phyloP scores from a whole-genome alignment of 2,329 filamentous ascomycete genomes.

The Fusarium hostae region DNA sequence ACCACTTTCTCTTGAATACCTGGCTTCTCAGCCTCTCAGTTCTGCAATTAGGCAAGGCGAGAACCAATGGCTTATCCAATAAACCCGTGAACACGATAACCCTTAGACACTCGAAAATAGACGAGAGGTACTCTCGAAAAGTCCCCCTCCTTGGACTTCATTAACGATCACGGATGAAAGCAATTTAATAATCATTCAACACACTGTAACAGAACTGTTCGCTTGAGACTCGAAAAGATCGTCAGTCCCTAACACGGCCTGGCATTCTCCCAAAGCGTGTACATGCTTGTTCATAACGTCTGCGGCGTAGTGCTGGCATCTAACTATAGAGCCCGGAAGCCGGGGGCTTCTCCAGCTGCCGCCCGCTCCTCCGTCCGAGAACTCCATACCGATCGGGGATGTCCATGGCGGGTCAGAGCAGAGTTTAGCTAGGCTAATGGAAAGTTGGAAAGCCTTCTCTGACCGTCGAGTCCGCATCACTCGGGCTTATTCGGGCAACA shows the following conservation, averaged over 20 bases:
- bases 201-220: not conserved
- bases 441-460: slow-evolving; percentile 26
- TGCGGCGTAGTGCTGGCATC: slow-evolving; percentile 38
- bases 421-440: slow-evolving; percentile 44
- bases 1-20: slow-evolving; percentile 4
- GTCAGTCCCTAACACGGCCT: slow-evolving; percentile 32
- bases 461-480: slow-evolving; percentile 35
- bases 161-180: not conserved
- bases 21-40: not conserved
- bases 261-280: slow-evolving; percentile 16
- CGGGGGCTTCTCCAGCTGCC: slow-evolving; percentile 36
- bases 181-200: not conserved
- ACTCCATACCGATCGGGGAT: slow-evolving; percentile 46
- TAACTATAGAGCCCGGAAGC: slow-evolving; percentile 37
- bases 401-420: slow-evolving; percentile 43
- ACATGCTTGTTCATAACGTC: slow-evolving; percentile 24
- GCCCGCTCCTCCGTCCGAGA: slow-evolving; percentile 45
- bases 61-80: not conserved
- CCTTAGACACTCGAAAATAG: not conserved
- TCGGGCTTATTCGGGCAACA: slow-evolving; percentile 20
- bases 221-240: slow-evolving; percentile 17
- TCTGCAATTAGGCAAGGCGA: slow-evolving; percentile 1
- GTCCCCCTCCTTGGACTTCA: not conserved
- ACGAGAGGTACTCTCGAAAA: not conserved
- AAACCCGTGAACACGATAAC: not conserved